Conservation (phyloP, 75 land plant species). For the Chamaecyparis obtusa region DNA sequence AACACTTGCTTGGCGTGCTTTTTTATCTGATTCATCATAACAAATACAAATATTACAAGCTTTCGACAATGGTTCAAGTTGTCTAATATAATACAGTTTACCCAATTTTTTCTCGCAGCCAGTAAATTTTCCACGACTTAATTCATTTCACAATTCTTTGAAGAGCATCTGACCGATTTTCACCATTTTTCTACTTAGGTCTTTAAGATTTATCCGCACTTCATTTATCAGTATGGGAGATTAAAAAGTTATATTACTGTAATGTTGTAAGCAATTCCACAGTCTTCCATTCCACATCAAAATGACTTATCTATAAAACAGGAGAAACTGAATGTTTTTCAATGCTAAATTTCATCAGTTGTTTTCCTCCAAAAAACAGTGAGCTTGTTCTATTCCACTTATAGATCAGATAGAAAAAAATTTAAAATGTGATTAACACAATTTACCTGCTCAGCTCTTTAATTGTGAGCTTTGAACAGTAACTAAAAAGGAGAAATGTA, state of each 20-base stretch:
- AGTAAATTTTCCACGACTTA: not conserved
- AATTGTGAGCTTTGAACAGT: too few species aligned
- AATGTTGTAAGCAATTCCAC: not conserved
- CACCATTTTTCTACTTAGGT: not conserved
- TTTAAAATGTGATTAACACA: not conserved
- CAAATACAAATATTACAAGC: not conserved
- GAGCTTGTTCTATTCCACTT: not conserved
- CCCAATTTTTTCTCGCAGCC: not conserved
- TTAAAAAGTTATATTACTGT: not conserved
- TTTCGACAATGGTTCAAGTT: not conserved
- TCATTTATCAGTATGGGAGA: not conserved
- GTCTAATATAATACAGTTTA: not conserved
- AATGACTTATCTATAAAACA: not conserved
- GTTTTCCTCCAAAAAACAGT: not conserved
- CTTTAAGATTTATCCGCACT: not conserved
- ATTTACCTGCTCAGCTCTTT: not conserved
- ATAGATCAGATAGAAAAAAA: not conserved
- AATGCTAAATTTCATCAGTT: not conserved
- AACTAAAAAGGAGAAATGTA: not conserved
- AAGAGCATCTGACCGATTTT: not conserved
- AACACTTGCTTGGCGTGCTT: not conserved
- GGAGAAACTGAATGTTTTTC: not conserved
- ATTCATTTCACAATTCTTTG: not conserved
- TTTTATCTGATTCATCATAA: not conserved
- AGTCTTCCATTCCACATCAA: not conserved